Percentiles rank a stretch among this genome's conserved stretches.
phyloP scores from a whole-genome alignment of 2,329 filamentous ascomycete species.

The Tetracladium maxilliforme region DNA sequence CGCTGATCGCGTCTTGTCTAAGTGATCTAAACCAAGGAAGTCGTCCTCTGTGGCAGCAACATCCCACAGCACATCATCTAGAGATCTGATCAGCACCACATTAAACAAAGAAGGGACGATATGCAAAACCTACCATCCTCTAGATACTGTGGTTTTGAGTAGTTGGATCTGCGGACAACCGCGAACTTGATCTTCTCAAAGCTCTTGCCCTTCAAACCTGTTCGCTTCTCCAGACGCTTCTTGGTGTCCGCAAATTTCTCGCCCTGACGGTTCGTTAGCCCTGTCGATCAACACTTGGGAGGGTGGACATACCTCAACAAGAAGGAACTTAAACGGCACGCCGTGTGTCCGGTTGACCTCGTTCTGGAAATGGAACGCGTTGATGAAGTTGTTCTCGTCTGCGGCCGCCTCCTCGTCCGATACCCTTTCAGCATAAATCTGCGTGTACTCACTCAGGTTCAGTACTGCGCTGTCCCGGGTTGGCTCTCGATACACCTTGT shows the following conservation, averaged over 20 bases:
- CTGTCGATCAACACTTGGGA: too few species aligned
- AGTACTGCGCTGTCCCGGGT: conserved; percentile 56
- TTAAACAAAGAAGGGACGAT: not conserved
- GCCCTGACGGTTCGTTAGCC: conserved; percentile 31
- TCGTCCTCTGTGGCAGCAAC: conserved; percentile 39
- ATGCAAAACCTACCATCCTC: conserved; percentile 59
- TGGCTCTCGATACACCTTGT: conserved; percentile 75
- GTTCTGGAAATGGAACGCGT: conserved; percentile 84
- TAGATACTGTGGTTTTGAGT: conserved; percentile 68
- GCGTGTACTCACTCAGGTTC: conserved; percentile 73
- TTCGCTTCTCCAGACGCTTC: conserved; percentile 83
- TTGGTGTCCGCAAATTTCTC: conserved; percentile 86
- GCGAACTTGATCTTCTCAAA: conserved; percentile 99
- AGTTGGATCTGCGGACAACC: conserved; percentile 55
- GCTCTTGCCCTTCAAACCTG: conserved; percentile 91
- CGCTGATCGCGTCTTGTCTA: conserved; percentile 41
- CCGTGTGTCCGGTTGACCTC: conserved; percentile 76
- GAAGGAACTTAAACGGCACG: conserved; percentile 78
- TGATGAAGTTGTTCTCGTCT: conserved; percentile 46
- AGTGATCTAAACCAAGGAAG: conserved; percentile 49
- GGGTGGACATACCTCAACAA: conserved; percentile 23
- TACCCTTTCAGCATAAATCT: conserved; percentile 66
- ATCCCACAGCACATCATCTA: conserved; percentile 45
- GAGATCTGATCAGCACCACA: conserved; percentile 5
- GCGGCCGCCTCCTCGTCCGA: conserved; percentile 57